Conservation (phyloP, 345 rosid genomes). For the Citrus australasica region DNA sequence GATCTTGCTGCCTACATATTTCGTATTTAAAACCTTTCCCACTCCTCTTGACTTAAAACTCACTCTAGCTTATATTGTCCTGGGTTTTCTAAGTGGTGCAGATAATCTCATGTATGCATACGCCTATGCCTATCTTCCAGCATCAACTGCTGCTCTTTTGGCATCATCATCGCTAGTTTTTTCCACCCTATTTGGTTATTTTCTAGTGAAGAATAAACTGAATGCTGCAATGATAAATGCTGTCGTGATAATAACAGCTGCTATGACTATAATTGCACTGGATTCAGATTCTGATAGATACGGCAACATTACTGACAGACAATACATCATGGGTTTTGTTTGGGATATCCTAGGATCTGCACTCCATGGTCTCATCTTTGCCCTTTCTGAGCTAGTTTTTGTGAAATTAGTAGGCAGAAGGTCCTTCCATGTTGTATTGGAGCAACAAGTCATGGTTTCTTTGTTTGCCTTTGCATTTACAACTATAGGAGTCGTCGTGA, state of each 20-base stretch:
- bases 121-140: conserved; percentile 86
- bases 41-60: conserved; percentile 56
- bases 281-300: conserved; percentile 77
- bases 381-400: conserved; percentile 73
- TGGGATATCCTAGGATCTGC: conserved; percentile 88
- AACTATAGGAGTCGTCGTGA: conserved; percentile 57
- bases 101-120: conserved; percentile 88
- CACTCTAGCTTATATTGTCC: conserved; percentile 43
- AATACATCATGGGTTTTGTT: conserved; percentile 63
- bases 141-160: conserved; percentile 79
- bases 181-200: conserved; percentile 62
- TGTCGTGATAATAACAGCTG: conserved; percentile 61
- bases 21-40: conserved; percentile 43
- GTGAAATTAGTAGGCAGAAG: conserved; percentile 63
- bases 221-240: conserved; percentile 65
- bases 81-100: conserved; percentile 73
- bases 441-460: conserved; percentile 85
- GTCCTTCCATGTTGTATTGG: conserved; percentile 83
- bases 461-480: conserved; percentile 61
- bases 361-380: conserved; percentile 84
- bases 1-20: conserved; percentile 51
- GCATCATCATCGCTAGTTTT: conserved; percentile 79
- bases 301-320: conserved; percentile 37
- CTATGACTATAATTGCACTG: conserved; percentile 65
- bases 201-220: conserved; percentile 64